Base-by-base conservation (phyloP, 805 yeast species). In the Gaillardinia entomophila region DNA sequence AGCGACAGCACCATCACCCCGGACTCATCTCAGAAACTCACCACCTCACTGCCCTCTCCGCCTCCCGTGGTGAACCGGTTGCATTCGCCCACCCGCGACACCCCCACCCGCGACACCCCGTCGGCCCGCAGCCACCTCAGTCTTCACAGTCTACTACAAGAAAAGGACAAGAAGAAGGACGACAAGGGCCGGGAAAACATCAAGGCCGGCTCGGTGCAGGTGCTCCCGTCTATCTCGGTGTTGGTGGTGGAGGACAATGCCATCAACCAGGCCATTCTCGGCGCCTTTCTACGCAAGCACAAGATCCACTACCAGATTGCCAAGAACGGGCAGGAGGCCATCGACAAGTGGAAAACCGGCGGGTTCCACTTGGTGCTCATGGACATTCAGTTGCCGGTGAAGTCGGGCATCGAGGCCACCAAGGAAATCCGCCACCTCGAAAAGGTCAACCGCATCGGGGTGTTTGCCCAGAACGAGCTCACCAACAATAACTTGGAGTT, bases 351-450 rank as follows among this genome's bases (percentile, higher is more conserved):
- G 97, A 71, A 86, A 43, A 77, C 75, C 38, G 98, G 98, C 10
- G 97, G 97, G 0, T 87, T 84, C 51, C 97, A 92, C 54, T 66
- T 92, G 41, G 94, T 94, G 25, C 71, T 92, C 27, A 92, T 92
- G 98, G 99, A 92, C 66, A 84, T 92, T 48, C 97, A 92, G 60
- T 67, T 92, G 34, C 99, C 99, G 0, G 95, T 88, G 2, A 79
- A 90, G 69, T 85, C 96, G 1, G 99, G 99, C 22, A 75, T 92
- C 23, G 96, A 90, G 40, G 97, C 95, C 3, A 84, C 97, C 2
- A 82, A 83, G 49, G 96, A 87, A 48, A 92, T 92, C 26, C 68
- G 99, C 34, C 68, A 89, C 30, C 62, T 88, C 28, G 99, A 92
- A 52, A 76, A 77, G 43, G 59, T 81, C 23, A 87, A 88, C 51